phyloP scores from a whole-genome alignment of 2,329 filamentous ascomycete species.

The Aspergillus fijiensis region DNA sequence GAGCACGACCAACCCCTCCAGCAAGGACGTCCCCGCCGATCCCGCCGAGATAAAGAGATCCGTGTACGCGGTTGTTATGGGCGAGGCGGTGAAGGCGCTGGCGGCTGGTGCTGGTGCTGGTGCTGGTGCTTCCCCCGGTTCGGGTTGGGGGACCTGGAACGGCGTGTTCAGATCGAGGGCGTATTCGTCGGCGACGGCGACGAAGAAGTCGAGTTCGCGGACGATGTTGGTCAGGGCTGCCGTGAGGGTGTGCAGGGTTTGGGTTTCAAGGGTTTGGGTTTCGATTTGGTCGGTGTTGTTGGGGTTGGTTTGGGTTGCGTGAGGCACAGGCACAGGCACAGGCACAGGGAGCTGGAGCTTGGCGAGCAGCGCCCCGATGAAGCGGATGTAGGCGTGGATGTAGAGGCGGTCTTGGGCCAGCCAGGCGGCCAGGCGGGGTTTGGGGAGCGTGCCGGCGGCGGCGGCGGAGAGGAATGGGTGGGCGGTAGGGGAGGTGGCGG shows the following conservation, averaged over 20 bases:
- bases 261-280: conserved; percentile 47
- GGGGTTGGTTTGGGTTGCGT: conserved; percentile 33
- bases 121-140: conserved; percentile 24
- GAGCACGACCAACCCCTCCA: conserved; percentile 71
- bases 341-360: conserved; percentile 54
- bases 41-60: conserved; percentile 60
- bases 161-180: conserved; percentile 50
- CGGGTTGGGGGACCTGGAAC: conserved; percentile 31
- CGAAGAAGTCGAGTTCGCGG: conserved; percentile 67
- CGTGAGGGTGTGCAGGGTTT: conserved; percentile 62
- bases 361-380: conserved; percentile 63
- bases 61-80: conserved; percentile 41
- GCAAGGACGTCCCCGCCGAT: conserved; percentile 51
- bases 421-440: conserved; percentile 61
- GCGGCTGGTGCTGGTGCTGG: conserved; percentile 35
- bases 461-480: conserved; percentile 66
- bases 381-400: conserved; percentile 67
- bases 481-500: conserved; percentile 55
- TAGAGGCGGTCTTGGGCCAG: conserved; percentile 71
- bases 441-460: conserved; percentile 61
- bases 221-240: conserved; percentile 66
- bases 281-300: background rate
- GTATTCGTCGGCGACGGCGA: conserved; percentile 62
- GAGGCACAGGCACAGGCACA: conserved; percentile 39
- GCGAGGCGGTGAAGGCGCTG: conserved; percentile 23